phyloP scores from a whole-genome alignment of 176 grass and related monocot genomes.

The Cocos nucifera region DNA sequence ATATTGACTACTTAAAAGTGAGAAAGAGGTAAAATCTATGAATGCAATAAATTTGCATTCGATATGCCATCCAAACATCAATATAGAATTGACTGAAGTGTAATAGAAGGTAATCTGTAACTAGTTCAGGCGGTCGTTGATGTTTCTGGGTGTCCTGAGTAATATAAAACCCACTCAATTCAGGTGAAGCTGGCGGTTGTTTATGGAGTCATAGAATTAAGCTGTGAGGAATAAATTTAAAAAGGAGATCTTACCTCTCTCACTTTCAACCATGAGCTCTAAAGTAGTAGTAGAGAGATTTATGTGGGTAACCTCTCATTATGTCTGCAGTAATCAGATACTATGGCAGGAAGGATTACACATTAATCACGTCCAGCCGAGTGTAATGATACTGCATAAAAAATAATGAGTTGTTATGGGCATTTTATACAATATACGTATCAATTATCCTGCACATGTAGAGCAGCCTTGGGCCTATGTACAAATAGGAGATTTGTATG shows the following conservation, averaged over 20 bases:
- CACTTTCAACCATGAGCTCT: constrained; percentile 10
- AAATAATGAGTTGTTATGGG: too few species aligned
- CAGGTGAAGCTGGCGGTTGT: background rate
- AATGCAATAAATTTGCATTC: too few species aligned
- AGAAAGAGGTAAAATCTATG: too few species aligned
- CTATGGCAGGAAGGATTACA: constrained; percentile 5
- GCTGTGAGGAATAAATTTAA: background rate
- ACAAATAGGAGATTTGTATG: too few species aligned
- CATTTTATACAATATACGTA: too few species aligned
- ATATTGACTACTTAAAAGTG: too few species aligned
- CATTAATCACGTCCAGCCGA: background rate
- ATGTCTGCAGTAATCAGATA: constrained; percentile 16
- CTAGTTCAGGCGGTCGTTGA: constrained; percentile 11
- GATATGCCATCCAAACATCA: too few species aligned
- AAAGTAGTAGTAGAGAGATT: background rate
- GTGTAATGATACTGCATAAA: too few species aligned
- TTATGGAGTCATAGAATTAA: background rate
- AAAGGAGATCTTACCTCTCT: background rate
- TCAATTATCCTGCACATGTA: too few species aligned
- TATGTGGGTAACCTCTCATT: constrained; percentile 12
- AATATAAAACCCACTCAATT: constrained; percentile 6
- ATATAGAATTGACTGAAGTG: too few species aligned
- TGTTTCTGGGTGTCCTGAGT: constrained; percentile 17
- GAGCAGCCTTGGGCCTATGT: too few species aligned
- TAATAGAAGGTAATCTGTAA: background rate